Evolutionary conservation across 2,329 filamentous ascomycete genomes (phyloP).

Genomic region (Nigrospora sphaerica): DNA sequence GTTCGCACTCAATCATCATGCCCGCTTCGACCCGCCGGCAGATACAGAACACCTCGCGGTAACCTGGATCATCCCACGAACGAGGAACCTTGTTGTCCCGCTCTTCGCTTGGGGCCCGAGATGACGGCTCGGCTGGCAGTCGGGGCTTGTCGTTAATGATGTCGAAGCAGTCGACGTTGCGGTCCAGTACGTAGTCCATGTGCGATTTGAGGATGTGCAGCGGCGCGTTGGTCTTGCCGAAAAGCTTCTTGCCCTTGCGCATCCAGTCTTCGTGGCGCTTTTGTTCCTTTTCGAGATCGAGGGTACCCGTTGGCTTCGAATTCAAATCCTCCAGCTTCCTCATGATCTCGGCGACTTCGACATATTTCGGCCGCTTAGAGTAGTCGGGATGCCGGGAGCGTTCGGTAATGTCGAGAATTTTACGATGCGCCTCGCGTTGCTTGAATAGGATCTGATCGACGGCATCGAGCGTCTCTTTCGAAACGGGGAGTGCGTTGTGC

Average conservation of each 20-base stretch:
- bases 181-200: conserved; percentile 86
- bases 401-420: conserved; percentile 76
- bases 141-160: conserved; percentile 76
- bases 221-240: conserved; percentile 95
- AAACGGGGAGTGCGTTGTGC: conserved; percentile 66
- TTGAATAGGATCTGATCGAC: conserved; percentile 93
- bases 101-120: conserved; percentile 63
- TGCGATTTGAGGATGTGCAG: conserved; percentile 92
- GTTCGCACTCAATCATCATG: conserved; percentile 99
- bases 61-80: conserved; percentile 43
- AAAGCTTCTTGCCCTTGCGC: conserved; percentile 93
- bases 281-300: conserved; percentile 89
- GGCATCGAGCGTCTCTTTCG: conserved; percentile 67
- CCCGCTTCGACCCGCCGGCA: conserved; percentile 89
- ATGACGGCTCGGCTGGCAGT: conserved; percentile 85
- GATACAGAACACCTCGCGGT: conserved; percentile 88
- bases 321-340: conserved; percentile 83
- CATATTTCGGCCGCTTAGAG: conserved; percentile 74
- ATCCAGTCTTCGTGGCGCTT: conserved; percentile 99
- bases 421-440: conserved; percentile 86
- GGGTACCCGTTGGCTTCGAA: conserved; percentile 82
- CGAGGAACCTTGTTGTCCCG: conserved; percentile 39
- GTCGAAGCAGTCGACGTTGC: conserved; percentile 89
- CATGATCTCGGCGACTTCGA: conserved; percentile 84
- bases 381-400: conserved; percentile 70